Percentiles rank a stretch among this genome's conserved stretches.
Conservation (phyloP, 441 rosid species). For the Erodium trifolium region DNA sequence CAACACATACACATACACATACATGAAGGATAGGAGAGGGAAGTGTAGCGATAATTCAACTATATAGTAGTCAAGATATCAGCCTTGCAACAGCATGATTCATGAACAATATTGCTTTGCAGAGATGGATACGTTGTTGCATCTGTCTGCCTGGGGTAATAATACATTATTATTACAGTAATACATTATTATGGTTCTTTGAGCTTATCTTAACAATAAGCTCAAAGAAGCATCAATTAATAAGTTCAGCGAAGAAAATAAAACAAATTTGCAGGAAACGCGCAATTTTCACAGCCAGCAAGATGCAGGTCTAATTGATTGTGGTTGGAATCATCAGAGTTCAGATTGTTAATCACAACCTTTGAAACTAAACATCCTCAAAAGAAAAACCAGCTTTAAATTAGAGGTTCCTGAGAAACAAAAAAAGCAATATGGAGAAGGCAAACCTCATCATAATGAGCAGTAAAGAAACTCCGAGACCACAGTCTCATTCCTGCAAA, state of each 20-base stretch:
- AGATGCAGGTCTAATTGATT: too few relatives aligned
- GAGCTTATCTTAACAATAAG: conserved; percentile 18
- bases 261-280: not conserved
- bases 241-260: conserved; percentile 11
- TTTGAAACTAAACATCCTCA: not conserved
- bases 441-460: conserved; percentile 78
- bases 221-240: conserved; percentile 11
- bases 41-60: too few relatives aligned
- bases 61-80: too few relatives aligned
- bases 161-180: not conserved
- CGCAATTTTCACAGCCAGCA: conserved; percentile 12
- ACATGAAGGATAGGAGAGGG: too few relatives aligned
- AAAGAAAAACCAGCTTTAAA: not conserved
- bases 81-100: too few relatives aligned
- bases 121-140: not conserved
- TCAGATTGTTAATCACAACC: conserved; percentile 3
- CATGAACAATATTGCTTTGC: too few relatives aligned
- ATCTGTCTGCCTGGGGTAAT: too few relatives aligned
- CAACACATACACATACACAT: too few relatives aligned
- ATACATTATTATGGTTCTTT: too few relatives aligned
- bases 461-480: conserved; percentile 63
- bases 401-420: not conserved
- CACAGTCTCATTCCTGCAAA: conserved; percentile 63
- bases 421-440: conserved; percentile 15
- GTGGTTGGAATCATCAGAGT: conserved; percentile 8